Evolutionary conservation across 106 monocot species (phyloP).

Genomic region (Phalaenopsis aphrodite): DNA sequence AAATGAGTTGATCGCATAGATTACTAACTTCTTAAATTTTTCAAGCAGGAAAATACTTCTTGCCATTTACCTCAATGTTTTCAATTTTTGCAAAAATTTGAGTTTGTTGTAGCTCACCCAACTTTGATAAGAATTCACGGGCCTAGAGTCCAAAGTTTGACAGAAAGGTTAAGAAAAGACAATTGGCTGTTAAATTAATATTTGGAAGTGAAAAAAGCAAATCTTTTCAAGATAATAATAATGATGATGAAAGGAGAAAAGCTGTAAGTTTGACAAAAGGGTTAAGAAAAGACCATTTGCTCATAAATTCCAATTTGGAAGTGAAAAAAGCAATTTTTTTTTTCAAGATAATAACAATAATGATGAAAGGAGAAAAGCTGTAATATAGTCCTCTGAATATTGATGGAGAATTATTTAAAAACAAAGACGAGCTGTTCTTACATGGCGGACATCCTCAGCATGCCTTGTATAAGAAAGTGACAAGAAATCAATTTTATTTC

Average conservation of each 20-base stretch:
- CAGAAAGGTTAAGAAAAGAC: background rate
- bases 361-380: background rate
- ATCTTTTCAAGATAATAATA: background rate
- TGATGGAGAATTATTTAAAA: background rate
- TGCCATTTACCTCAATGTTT: slow-evolving; percentile 49
- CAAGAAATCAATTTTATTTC: slow-evolving; percentile 73
- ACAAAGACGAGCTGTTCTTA: slow-evolving; percentile 20
- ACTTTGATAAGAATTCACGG: slow-evolving; percentile 66
- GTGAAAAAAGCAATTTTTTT: background rate
- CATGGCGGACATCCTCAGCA: slow-evolving; percentile 71
- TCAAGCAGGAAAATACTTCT: background rate
- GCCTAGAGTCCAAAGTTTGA: slow-evolving; percentile 30
- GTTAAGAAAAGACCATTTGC: background rate
- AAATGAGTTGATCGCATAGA: background rate
- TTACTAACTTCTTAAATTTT: background rate
- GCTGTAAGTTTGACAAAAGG: background rate
- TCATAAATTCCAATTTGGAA: background rate
- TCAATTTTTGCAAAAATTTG: slow-evolving; percentile 87
- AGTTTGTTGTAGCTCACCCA: slow-evolving; percentile 63
- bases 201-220: background rate
- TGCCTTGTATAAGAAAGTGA: slow-evolving; percentile 83
- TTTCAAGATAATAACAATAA: background rate
- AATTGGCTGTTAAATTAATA: background rate
- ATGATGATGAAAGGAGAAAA: too few relatives aligned
- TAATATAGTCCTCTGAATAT: background rate